phyloP scores from a whole-genome alignment of 768 basidiomycete genomes.

The Thelephora aurantiotincta region DNA sequence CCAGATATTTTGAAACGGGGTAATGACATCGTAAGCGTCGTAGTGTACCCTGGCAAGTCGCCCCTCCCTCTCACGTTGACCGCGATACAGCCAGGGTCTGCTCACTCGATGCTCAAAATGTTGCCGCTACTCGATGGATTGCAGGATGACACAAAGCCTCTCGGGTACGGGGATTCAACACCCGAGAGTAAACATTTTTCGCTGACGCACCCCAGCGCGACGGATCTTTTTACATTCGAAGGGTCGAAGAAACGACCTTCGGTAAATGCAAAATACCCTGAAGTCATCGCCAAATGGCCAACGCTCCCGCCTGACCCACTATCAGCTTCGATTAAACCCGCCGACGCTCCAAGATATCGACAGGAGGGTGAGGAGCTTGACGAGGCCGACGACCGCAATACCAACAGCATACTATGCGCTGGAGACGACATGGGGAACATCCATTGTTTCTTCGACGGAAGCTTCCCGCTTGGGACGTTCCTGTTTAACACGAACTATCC shows the following conservation, averaged over 20 bases:
- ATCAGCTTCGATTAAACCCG: conserved; percentile 44
- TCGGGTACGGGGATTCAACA: conserved; percentile 35
- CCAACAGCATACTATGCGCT: conserved; percentile 44
- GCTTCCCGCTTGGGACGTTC: conserved; percentile 52
- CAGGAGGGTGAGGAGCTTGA: conserved; percentile 22
- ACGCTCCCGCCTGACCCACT: conserved; percentile 38
- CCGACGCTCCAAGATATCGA: conserved; percentile 16
- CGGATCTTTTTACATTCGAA: conserved; percentile 73
- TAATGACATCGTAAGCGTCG: conserved; percentile 39
- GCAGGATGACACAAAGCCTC: conserved; percentile 48
- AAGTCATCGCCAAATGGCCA: conserved; percentile 56
- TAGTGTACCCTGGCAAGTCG: conserved; percentile 2
- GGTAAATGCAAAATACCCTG: conserved; percentile 34
- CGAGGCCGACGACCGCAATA: conserved; percentile 37
- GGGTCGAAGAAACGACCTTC: conserved; percentile 39
- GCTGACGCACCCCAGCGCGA: conserved; percentile 31
- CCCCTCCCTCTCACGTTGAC: conserved; percentile 6
- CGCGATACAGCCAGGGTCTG: conserved; percentile 58
- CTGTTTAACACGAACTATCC: conserved; percentile 18
- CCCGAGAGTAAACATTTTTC: not conserved
- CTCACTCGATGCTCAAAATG: conserved; percentile 51
- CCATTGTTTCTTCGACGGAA: conserved; percentile 62
- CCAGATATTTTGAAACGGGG: conserved; percentile 69
- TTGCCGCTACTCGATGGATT: conserved; percentile 62
- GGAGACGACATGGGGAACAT: conserved; percentile 44